Base-by-base conservation (phyloP, 2,329 filamentous ascomycete genomes). In the Aspergillus sp. region DNA sequence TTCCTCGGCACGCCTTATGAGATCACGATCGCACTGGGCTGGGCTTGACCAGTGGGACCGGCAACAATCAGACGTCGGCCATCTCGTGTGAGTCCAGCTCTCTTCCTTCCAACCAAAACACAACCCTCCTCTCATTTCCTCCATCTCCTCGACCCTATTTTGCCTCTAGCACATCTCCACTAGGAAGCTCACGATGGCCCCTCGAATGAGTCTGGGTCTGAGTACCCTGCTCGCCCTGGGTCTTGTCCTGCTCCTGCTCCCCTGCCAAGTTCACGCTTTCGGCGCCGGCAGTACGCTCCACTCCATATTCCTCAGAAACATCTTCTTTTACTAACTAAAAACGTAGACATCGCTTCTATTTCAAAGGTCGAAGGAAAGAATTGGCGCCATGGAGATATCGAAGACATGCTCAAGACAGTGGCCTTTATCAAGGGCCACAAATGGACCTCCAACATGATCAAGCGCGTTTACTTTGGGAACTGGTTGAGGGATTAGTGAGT, bases 381-480 rank as follows among this genome's bases (percentile, higher is more conserved):
- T 60, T 82, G 79, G 79, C 79, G 79, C 57, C 79, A 81, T 80
- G 79, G 79, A 41, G 89, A 92, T 71, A 91, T 92, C 61, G 89
- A 92, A 78, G 90, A 93, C 73, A 86, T 90, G 77, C 85, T 95
- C 67, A 89, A 90, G 74, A 89, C 86, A 5, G 77, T 93, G 63
- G 85, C 88, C 30, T 93, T 91, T 68, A 82, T 93, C 57, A 83
- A 88, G 62, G 90, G 90, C 57, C 90, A 92, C 71, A 93, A 93
- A 78, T 95, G 90, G 90, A 90, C 89, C 1, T 86, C 86, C 13
- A 87, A 90, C 80, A 85, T 90, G 76, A 82, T 93, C 53, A 89
- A 89, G 75, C 83, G 89, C 55, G 87, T 88, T 30, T 93, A 92
- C 76, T 93, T 93, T 78, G 90, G 90, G 41, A 95, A 95, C 75